Percentiles rank a stretch among this genome's conserved stretches.
phyloP scores from a whole-genome alignment of 441 rosid species.

The Flueggea neowawraea region DNA sequence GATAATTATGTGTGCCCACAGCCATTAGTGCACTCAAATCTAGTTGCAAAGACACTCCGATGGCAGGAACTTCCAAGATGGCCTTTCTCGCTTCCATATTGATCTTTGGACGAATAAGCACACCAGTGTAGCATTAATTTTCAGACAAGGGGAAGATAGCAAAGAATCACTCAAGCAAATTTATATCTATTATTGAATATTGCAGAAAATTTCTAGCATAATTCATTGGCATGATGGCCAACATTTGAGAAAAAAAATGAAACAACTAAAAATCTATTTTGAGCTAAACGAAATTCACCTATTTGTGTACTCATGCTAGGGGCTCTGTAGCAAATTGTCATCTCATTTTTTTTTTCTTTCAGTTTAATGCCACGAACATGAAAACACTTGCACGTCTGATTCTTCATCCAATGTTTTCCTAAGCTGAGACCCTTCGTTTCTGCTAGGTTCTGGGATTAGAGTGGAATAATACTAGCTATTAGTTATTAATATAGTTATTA shows the following conservation, averaged over 20 bases:
- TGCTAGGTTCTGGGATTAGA: too few relatives aligned
- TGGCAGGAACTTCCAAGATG: conserved; percentile 23
- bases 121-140: conserved; percentile 1
- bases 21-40: conserved; percentile 21
- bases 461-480: too few relatives aligned
- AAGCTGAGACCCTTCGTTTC: too few relatives aligned
- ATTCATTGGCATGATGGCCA: neutral
- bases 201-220: neutral
- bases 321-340: too few relatives aligned
- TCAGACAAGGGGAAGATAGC: neutral
- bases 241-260: neutral
- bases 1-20: conserved; percentile 27
- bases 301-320: too few relatives aligned
- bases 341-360: too few relatives aligned
- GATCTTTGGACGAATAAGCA: conserved; percentile 19
- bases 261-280: too few relatives aligned
- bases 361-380: too few relatives aligned
- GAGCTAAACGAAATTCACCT: too few relatives aligned
- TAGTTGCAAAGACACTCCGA: conserved; percentile 24
- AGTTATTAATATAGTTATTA: too few relatives aligned
- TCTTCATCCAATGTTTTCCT: too few relatives aligned
- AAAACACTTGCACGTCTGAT: too few relatives aligned
- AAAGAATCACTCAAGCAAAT: neutral
- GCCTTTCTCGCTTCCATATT: conserved; percentile 25
- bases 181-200: neutral